These are phyloP conservation scores for Neckera pumila DNA, from an alignment of 225 moss, liverwort and hornwort species.

Conservation along the genomic window DNA sequence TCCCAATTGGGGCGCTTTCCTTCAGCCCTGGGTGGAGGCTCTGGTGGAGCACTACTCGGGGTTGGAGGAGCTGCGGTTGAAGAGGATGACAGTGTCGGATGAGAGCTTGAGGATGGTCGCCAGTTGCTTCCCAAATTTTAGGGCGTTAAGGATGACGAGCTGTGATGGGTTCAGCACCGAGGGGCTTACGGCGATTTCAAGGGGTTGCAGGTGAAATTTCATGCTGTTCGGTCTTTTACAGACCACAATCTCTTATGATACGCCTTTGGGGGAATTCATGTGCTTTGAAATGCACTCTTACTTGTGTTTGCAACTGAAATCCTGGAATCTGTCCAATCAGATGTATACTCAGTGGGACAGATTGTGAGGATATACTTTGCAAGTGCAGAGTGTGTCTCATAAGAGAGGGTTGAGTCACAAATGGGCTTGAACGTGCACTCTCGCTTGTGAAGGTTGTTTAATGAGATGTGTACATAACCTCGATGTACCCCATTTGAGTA, in stretches of 20 bases:
- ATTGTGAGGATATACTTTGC: not conserved
- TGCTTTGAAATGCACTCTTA: not conserved
- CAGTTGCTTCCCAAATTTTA: constrained; percentile 55
- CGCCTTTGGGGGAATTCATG: not conserved
- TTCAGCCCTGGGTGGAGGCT: constrained; percentile 74
- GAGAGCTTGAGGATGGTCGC: constrained; percentile 43
- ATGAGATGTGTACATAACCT: not conserved
- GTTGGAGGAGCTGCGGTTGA: constrained; percentile 76
- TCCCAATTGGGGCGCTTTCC: constrained; percentile 62
- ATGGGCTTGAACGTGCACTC: not conserved
- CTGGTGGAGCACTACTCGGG: constrained; percentile 60
- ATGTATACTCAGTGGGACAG: not conserved
- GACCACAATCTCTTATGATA: not conserved
- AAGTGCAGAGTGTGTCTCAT: not conserved
- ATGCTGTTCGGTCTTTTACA: not conserved
- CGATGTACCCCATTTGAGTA: not conserved
- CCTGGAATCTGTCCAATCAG: not conserved
- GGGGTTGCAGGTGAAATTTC: constrained; percentile 40
- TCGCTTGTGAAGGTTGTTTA: not conserved
- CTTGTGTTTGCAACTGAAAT: not conserved
- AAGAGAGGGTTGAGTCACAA: not conserved
- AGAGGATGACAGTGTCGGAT: constrained; percentile 85
- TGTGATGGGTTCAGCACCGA: constrained; percentile 90
- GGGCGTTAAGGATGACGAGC: constrained; percentile 46
- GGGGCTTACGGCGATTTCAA: constrained; percentile 57